These are phyloP conservation scores for Tricholoma furcatifolium DNA, from an alignment of 768 basidiomycete genomes.

Conservation along the genomic window DNA sequence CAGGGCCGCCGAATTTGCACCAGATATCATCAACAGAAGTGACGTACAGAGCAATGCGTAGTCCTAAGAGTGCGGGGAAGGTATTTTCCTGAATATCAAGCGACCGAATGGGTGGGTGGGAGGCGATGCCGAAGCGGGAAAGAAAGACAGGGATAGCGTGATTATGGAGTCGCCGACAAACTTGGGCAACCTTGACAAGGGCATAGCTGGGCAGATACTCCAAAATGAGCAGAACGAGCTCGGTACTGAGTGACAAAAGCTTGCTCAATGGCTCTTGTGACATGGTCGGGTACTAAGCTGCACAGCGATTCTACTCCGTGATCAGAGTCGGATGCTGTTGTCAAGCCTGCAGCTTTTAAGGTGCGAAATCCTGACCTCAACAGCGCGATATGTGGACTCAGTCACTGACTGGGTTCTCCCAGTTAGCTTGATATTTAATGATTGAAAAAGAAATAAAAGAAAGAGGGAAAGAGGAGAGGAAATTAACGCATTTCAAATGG, in stretches of 20 bases:
- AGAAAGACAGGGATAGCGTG: constrained; percentile 20
- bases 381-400: no score
- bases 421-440: no score
- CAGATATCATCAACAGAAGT: constrained; percentile 19
- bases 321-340: constrained; percentile 6
- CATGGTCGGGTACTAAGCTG: background rate
- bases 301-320: no score
- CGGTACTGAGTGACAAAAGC: constrained; percentile 19
- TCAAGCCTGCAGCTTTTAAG: no score
- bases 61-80: constrained; percentile 17
- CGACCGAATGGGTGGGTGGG: constrained; percentile 8
- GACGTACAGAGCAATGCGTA: constrained; percentile 15
- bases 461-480: no score
- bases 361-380: no score
- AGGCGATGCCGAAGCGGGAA: constrained; percentile 15
- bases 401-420: no score
- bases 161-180: constrained; percentile 18
- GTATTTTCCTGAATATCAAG: constrained; percentile 13
- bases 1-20: constrained; percentile 18
- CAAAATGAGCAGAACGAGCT: constrained; percentile 19
- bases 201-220: constrained; percentile 7
- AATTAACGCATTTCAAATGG: no score
- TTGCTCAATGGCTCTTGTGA: constrained; percentile 8
- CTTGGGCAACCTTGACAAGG: constrained; percentile 16
- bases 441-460: no score